These are phyloP conservation scores for Helminthosporium solani DNA, from an alignment of 2,329 filamentous ascomycete species.

Conservation along the genomic window DNA sequence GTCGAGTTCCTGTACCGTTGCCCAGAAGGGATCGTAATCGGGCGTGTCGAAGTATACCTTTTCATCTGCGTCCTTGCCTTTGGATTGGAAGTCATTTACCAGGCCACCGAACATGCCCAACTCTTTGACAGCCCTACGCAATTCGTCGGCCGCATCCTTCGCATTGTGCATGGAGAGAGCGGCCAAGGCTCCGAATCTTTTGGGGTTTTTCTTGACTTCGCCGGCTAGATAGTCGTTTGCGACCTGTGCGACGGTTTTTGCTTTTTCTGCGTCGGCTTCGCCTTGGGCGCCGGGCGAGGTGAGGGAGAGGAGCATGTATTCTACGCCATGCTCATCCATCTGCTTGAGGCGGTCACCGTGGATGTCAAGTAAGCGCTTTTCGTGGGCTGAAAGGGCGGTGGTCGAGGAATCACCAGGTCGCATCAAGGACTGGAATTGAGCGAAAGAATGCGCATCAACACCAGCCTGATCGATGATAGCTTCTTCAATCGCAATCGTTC, in stretches of 20 bases:
- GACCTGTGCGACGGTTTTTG: slow-evolving; percentile 23
- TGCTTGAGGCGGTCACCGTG: slow-evolving; percentile 26
- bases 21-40: slow-evolving; percentile 36
- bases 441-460: slow-evolving; percentile 27
- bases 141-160: slow-evolving; percentile 30
- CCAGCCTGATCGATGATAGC: slow-evolving; percentile 31
- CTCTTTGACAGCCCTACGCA: slow-evolving; percentile 32
- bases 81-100: slow-evolving; percentile 45
- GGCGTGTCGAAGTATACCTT: slow-evolving; percentile 37
- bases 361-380: slow-evolving; percentile 28
- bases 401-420: slow-evolving; percentile 21
- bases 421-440: slow-evolving; percentile 29
- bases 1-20: slow-evolving; percentile 32
- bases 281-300: slow-evolving; percentile 31
- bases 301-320: slow-evolving; percentile 33
- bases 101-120: slow-evolving; percentile 64
- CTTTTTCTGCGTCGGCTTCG: slow-evolving; percentile 24
- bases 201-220: slow-evolving; percentile 30
- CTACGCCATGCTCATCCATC: slow-evolving; percentile 33
- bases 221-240: slow-evolving; percentile 31
- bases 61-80: slow-evolving; percentile 28
- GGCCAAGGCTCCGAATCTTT: slow-evolving; percentile 27
- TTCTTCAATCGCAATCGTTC: slow-evolving; percentile 32
- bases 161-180: slow-evolving; percentile 39
- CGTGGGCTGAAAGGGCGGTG: slow-evolving; percentile 25